phyloP scores from a whole-genome alignment of 257 asterid genomes.

The Lantana camara region DNA sequence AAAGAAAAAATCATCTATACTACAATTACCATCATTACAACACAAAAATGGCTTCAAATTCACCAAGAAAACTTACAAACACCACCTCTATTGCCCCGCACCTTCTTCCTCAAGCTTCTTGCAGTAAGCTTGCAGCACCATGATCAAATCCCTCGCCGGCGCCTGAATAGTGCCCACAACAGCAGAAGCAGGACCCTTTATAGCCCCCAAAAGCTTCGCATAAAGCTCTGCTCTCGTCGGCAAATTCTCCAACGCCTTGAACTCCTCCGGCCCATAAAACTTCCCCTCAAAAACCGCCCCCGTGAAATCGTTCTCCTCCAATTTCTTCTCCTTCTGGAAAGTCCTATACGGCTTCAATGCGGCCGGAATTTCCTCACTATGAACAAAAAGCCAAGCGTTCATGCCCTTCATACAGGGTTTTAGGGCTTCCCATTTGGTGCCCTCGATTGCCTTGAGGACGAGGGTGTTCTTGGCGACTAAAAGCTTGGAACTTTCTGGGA shows the following conservation, averaged over 20 bases:
- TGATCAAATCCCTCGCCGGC: slow-evolving; percentile 81
- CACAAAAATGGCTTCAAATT: slow-evolving; percentile 5
- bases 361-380: slow-evolving; percentile 89
- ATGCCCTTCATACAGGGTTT: slow-evolving; percentile 94
- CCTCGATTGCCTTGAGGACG: slow-evolving; percentile 83
- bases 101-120: slow-evolving; percentile 79
- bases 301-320: slow-evolving; percentile 77
- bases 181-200: slow-evolving; percentile 90
- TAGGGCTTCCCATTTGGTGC: slow-evolving; percentile 79
- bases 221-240: slow-evolving; percentile 84
- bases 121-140: slow-evolving; percentile 76
- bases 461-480: slow-evolving; percentile 87
- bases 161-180: slow-evolving; percentile 92
- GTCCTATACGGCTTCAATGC: slow-evolving; percentile 82
- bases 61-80: slow-evolving; percentile 25
- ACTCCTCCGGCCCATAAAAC: slow-evolving; percentile 74
- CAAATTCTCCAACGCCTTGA: slow-evolving; percentile 70
- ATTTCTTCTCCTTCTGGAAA: slow-evolving; percentile 83
- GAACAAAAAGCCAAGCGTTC: slow-evolving; percentile 96
- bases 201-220: slow-evolving; percentile 65
- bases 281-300: slow-evolving; percentile 98
- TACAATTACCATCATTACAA: slow-evolving; percentile 16
- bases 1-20: slow-evolving; percentile 27
- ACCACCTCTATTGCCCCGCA: slow-evolving; percentile 41
- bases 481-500: slow-evolving; percentile 81